Base-by-base conservation (phyloP, 202 grass and related monocot genomes). In the Zizania palustris region DNA sequence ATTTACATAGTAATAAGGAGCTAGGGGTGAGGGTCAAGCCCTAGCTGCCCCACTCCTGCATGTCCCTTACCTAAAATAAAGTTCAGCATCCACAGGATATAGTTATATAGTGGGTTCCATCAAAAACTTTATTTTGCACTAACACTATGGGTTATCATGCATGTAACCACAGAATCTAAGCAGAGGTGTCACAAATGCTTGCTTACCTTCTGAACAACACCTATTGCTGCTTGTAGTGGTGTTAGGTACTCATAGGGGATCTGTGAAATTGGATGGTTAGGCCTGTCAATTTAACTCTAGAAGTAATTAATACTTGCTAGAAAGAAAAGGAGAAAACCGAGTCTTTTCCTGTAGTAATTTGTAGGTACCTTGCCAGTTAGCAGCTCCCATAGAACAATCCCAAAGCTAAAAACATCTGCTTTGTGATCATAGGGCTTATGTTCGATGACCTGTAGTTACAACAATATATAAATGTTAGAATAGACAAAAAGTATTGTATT, bases 371-470 rank as follows among this genome's bases (percentile, higher is more conserved):
- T 88, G 49, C 86, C 51, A 0, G 93, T 90, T 34, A 96, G 67
- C 76, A 96, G 69, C 71, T 96, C 93, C 93, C 93, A 96, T 14
- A 96, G 43, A 61, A 96, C 84, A 88, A 96, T 75, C 16, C 71
- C 89, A 73, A 96, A 92, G 79, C 89, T 96, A 41, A 92, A 96
- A 77, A 92, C 84, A 82, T 96, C 93, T 20, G 89, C 93, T 81
- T 92, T 96, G 67, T 90, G 93, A 81, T 92, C 87, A 4, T 96
- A 96, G 5, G 84, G 79, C 65, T 90, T 96, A 65, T 96, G 93
- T 75, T 90, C 89, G 57, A 92, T 90, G 9, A 96, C 84, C 93
- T 96, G 75, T 75, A 80, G 35, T 87, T 69, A 35, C 13, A 56
- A 74, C 45, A 13, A n/a, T 18, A 38, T 7, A n/a, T 0, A 8